A percentile compares a stretch with the other conserved stretches of the same genome.
Conservation (phyloP, 805 yeast genomes). For the Wickerhamomyces strasburgensis region DNA sequence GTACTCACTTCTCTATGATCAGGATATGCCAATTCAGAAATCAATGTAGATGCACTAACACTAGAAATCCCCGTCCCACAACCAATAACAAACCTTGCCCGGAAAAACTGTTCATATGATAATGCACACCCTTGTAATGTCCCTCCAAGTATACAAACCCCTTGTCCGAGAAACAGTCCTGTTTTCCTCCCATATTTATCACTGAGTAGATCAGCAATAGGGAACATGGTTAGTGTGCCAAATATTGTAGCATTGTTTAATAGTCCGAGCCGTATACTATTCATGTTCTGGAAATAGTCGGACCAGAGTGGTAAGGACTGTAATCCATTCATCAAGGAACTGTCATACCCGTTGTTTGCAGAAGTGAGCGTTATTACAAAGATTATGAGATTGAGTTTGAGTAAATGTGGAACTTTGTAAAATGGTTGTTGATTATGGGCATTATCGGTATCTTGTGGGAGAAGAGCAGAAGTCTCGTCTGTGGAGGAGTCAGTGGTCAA, state of each 20-base stretch:
- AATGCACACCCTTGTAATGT: constrained; percentile 23
- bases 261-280: constrained; percentile 35
- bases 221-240: constrained; percentile 33
- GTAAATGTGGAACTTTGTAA: constrained; percentile 33
- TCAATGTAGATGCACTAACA: constrained; percentile 42
- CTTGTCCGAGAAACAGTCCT: constrained; percentile 20
- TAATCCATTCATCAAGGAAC: constrained; percentile 46
- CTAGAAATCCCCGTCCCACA: constrained; percentile 37
- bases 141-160: constrained; percentile 17
- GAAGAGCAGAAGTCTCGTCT: too few relatives aligned
- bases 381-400: constrained; percentile 31
- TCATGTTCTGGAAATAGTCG: constrained; percentile 33
- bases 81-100: constrained; percentile 42
- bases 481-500: too few relatives aligned
- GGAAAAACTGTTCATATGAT: constrained; percentile 22
- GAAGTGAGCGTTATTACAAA: constrained; percentile 41
- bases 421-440: too few relatives aligned
- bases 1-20: constrained; percentile 36
- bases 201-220: constrained; percentile 26
- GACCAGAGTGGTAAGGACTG: constrained; percentile 39
- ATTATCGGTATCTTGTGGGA: too few relatives aligned
- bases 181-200: constrained; percentile 43
- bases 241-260: constrained; percentile 35
- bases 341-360: constrained; percentile 43
- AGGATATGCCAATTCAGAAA: constrained; percentile 49